Base-by-base conservation (phyloP, 2,329 filamentous ascomycete species). In the Diaporthe longicolla region DNA sequence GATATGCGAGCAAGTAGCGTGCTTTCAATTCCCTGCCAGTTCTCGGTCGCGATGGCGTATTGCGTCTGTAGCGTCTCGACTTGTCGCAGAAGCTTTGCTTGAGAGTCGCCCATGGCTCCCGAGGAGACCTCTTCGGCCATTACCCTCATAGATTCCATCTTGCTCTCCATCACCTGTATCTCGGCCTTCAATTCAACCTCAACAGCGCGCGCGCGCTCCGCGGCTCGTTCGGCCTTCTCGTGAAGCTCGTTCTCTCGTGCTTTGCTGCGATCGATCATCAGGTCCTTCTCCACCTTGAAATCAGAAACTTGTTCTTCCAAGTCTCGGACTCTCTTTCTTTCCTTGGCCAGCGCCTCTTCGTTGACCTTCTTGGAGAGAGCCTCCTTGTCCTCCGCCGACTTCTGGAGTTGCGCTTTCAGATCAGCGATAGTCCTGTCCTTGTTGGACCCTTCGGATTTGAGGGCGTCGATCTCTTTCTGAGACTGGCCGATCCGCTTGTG, bases 61-160 rank as follows among this genome's bases (percentile, higher is more conserved):
- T 99, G 97, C 9, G 94, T 97, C 83, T 99, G 97, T 50, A 99
- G 85, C 0, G 94, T 98, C 85, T 99, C 97, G 71, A 99, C 93
- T 83, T 99, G 97, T 54, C 97, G 92, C 57, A 98, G 87, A 54
- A 98, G 87, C 82, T 98, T 98, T 57, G 94, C 94, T 79, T 97
- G 95, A 0, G 93, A 91, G 80, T 98, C 94, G 19, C 95, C 94
- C 8, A 92, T 91, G 19, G 91, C 91, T 21, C 94, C 93, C 3
- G 95, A 96, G 1, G 95, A 95, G 0, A 92, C 94, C 82, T 99
- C 97, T 84, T 99, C 97, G 1, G 94, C 95, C 43, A 93, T 90
- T 24, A 92, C 90, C 72, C 97, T 93, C 84, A 98, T 92, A 11
- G 93, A 91, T 83, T 99, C 97, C 72, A 99, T 88, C 82, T 97